A percentile compares a stretch with the other conserved stretches of the same genome.
phyloP scores from a whole-genome alignment of 2,329 filamentous ascomycete genomes.

The Fusarium multiceps region DNA sequence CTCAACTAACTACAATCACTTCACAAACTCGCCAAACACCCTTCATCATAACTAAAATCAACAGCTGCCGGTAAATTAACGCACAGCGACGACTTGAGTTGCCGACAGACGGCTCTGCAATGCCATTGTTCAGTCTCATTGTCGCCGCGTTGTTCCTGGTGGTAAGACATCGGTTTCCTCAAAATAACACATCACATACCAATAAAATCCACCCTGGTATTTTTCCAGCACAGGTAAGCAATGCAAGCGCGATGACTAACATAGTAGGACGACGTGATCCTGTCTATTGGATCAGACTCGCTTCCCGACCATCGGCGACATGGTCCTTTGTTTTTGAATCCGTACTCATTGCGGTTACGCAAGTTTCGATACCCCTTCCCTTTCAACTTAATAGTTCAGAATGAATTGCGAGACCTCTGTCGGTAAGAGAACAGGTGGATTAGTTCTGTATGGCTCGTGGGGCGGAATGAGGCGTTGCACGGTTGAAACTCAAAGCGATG shows the following conservation, averaged over 20 bases:
- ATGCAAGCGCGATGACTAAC: constrained; percentile 31
- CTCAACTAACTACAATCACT: constrained; percentile 34
- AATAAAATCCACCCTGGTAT: not conserved
- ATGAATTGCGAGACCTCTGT: constrained; percentile 20
- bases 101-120: not conserved
- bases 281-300: not conserved
- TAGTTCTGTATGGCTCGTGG: constrained; percentile 32
- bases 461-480: constrained; percentile 38
- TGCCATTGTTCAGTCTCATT: constrained; percentile 5
- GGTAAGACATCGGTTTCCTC: constrained; percentile 39
- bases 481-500: constrained; percentile 22
- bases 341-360: constrained; percentile 23
- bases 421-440: constrained; percentile 30
- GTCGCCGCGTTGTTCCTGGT: constrained; percentile 27
- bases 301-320: constrained; percentile 3
- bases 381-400: constrained; percentile 29
- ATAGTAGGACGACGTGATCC: constrained; percentile 29
- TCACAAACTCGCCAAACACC: constrained; percentile 11
- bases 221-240: constrained; percentile 31
- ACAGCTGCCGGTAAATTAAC: constrained; percentile 19
- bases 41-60: constrained; percentile 19
- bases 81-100: not conserved
- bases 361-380: constrained; percentile 43
- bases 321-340: constrained; percentile 26
- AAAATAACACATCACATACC: constrained; percentile 10